These are phyloP conservation scores for Corymbia calophylla DNA, from an alignment of 441 rosid genomes.

Conservation along the genomic window DNA sequence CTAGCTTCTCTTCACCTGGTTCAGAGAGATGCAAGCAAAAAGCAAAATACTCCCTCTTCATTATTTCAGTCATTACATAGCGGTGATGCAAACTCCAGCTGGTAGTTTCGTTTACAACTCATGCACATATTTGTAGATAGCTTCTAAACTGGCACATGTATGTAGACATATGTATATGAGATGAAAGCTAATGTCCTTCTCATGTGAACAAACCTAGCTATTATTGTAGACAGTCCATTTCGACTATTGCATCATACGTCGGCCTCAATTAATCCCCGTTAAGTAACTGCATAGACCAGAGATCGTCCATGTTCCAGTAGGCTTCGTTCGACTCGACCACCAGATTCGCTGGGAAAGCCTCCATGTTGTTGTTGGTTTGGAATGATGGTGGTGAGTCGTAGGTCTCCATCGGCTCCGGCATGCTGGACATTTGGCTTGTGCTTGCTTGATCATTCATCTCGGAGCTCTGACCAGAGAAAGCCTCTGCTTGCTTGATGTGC, in stretches of 20 bases:
- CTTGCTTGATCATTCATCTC: conserved; percentile 50
- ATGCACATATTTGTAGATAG: background rate
- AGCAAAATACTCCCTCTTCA: background rate
- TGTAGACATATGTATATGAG: background rate
- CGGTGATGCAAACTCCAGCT: background rate
- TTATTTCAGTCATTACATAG: background rate
- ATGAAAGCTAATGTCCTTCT: background rate
- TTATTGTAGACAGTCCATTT: background rate
- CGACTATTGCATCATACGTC: background rate
- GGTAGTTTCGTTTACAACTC: background rate
- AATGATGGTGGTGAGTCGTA: conserved; percentile 36
- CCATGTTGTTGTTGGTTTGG: conserved; percentile 15
- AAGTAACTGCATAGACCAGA: conserved; percentile 81
- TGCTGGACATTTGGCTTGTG: conserved; percentile 42
- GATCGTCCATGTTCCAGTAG: conserved; percentile 88
- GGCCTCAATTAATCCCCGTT: conserved; percentile 36
- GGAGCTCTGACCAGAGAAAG: conserved; percentile 21
- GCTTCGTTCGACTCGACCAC: conserved; percentile 37
- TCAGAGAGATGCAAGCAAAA: background rate
- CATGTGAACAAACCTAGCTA: background rate
- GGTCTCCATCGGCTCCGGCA: conserved; percentile 29
- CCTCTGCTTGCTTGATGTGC: conserved; percentile 52
- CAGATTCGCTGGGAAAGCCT: conserved; percentile 8
- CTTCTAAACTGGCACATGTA: background rate
- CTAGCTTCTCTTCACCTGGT: background rate